phyloP scores from a whole-genome alignment of 192 early-diverging fungal species.

The Cladochytrium replicatum region DNA sequence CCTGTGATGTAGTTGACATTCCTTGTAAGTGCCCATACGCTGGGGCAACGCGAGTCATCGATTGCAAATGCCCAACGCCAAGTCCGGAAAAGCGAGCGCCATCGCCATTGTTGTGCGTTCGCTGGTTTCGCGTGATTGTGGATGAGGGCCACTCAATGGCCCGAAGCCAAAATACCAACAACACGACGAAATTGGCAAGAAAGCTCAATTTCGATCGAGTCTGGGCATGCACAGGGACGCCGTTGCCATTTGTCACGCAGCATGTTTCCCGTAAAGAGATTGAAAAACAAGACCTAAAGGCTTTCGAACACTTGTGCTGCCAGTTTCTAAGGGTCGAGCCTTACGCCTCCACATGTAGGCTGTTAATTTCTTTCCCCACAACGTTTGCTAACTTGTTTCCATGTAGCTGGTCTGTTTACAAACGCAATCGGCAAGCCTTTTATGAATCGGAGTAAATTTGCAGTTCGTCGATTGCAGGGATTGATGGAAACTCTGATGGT shows the following conservation, averaged over 20 bases:
- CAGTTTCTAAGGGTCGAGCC: constrained; percentile 55
- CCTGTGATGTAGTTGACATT: constrained; percentile 16
- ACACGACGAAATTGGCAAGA: constrained; percentile 40
- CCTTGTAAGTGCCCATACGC: too few relatives aligned
- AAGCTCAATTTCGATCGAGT: constrained; percentile 43
- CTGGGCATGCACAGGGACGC: constrained; percentile 66
- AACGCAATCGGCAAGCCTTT: constrained; percentile 45
- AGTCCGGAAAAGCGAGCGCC: too few relatives aligned
- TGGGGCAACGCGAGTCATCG: too few relatives aligned
- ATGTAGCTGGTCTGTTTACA: constrained; percentile 25
- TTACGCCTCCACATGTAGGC: constrained; percentile 33
- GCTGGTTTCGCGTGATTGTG: constrained; percentile 71
- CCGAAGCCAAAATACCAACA: constrained; percentile 20
- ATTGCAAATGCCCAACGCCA: too few relatives aligned
- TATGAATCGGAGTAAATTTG: constrained; percentile 34
- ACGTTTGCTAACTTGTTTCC: not conserved
- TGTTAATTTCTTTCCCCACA: not conserved
- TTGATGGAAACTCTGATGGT: constrained; percentile 66
- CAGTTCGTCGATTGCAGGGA: constrained; percentile 33
- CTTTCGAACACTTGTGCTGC: constrained; percentile 46
- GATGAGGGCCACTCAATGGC: constrained; percentile 76
- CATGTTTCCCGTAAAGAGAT: constrained; percentile 7
- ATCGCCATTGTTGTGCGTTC: constrained; percentile 61
- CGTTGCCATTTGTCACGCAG: constrained; percentile 24
- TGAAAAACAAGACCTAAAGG: constrained; percentile 37